Evolutionary conservation across 257 asterid genomes (phyloP).

Genomic region (Petunia secreta): DNA sequence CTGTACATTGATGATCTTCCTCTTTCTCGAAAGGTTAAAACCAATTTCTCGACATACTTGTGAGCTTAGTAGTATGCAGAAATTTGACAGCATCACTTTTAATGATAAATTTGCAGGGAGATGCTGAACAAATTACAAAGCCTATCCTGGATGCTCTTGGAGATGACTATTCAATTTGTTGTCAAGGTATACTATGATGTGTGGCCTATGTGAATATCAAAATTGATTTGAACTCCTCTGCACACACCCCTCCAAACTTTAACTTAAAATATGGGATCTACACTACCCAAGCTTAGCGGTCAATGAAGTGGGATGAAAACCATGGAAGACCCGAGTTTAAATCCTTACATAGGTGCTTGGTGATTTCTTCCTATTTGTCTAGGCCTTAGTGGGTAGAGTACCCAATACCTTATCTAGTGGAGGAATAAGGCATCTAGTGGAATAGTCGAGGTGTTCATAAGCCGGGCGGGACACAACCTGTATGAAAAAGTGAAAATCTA

Average conservation of each 20-base stretch:
- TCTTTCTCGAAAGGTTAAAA: conserved; percentile 64
- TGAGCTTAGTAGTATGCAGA: conserved; percentile 20
- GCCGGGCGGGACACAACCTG: no score
- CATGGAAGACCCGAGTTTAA: no score
- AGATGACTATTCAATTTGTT: conserved; percentile 77
- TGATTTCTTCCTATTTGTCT: no score
- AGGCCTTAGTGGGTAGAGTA: no score
- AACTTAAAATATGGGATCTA: no score
- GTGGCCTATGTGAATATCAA: not conserved
- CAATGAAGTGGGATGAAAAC: no score
- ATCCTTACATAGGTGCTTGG: no score
- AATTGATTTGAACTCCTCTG: not conserved
- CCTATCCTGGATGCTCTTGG: conserved; percentile 92
- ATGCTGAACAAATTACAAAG: conserved; percentile 66
- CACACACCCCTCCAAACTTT: not conserved
- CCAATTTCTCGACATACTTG: not conserved
- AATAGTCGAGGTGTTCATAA: no score
- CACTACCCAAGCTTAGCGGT: no score
- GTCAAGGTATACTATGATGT: conserved; percentile 61
- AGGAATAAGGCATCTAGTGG: no score
- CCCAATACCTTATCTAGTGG: no score
- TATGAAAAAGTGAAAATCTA: no score
- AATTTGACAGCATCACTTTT: conserved; percentile 26
- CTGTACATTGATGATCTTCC: conserved; percentile 86
- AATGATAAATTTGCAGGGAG: conserved; percentile 50